Percentiles rank a stretch among this genome's conserved stretches.
Conservation (phyloP, 768 basidiomycete genomes). For the Pleurotus platypus region DNA sequence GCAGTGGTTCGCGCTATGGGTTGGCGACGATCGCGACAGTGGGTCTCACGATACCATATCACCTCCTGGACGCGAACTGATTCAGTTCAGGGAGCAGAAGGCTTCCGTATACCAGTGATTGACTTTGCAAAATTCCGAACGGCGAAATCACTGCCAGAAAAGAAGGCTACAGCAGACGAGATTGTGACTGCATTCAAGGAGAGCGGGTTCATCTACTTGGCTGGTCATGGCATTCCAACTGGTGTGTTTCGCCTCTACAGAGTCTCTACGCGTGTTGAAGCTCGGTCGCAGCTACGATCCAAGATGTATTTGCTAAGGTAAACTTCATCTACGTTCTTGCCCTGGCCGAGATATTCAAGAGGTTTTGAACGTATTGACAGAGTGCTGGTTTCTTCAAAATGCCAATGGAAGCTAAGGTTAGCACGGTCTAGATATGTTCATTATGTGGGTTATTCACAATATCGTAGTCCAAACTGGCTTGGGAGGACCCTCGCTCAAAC, state of each 20-base stretch:
- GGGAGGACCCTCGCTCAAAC: conserved; percentile 85
- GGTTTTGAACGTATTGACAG: conserved; percentile 31
- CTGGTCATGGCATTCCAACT: conserved; percentile 65
- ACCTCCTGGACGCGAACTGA: background rate
- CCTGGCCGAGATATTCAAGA: no score
- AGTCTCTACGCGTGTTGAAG: background rate
- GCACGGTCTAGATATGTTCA: background rate
- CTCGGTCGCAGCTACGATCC: conserved; percentile 36
- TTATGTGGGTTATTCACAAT: background rate
- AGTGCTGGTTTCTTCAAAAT: conserved; percentile 75
- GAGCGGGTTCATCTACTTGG: conserved; percentile 78
- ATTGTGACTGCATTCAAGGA: conserved; percentile 78
- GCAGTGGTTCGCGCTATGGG: background rate
- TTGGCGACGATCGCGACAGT: background rate
- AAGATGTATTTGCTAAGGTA: conserved; percentile 66
- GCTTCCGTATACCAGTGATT: conserved; percentile 72
- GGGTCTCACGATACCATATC: background rate
- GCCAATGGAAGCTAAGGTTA: conserved; percentile 58
- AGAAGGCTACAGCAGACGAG: conserved; percentile 57
- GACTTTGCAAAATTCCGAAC: conserved; percentile 69
- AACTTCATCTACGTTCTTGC: background rate
- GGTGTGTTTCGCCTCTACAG: conserved; percentile 20
- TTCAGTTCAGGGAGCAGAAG: background rate
- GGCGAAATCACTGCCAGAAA: conserved; percentile 48
- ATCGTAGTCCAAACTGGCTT: conserved; percentile 56